A percentile compares a stretch with the other conserved stretches of the same genome.
These are phyloP conservation scores for Globisporangium splendens DNA, from an alignment of 352 stramenopile species.

Conservation along the genomic window DNA sequence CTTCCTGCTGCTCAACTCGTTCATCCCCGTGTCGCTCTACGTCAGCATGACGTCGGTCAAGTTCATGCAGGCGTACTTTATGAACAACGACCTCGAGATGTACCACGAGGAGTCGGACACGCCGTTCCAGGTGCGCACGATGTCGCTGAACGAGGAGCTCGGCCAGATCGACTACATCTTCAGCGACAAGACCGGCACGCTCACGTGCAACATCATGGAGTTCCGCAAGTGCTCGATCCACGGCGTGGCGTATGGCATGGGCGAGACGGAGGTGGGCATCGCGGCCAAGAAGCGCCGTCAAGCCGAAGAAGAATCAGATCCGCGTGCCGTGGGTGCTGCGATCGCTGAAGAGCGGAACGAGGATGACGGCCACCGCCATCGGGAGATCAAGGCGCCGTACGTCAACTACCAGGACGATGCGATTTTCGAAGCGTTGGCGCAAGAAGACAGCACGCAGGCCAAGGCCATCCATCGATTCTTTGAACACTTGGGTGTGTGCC, in stretches of 20 bases:
- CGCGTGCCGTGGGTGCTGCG: conserved; percentile 13
- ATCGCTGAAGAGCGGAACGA: conserved; percentile 23
- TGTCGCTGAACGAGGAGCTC: conserved; percentile 92
- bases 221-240: conserved; percentile 94
- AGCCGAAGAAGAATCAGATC: conserved; percentile 26
- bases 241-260: conserved; percentile 89
- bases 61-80: conserved; percentile 90
- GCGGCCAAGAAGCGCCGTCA: conserved; percentile 60
- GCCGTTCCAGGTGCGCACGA: conserved; percentile 88
- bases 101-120: conserved; percentile 94
- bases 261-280: conserved; percentile 83
- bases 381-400: conserved; percentile 67
- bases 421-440: conserved; percentile 55
- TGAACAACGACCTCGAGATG: conserved; percentile 92
- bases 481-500: conserved; percentile 87
- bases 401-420: conserved; percentile 87
- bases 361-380: conserved; percentile 29
- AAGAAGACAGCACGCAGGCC: conserved; percentile 40
- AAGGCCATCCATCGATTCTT: conserved; percentile 72
- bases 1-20: conserved; percentile 91
- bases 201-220: conserved; percentile 93
- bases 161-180: conserved; percentile 93
- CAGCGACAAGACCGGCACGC: conserved; percentile 90
- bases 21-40: conserved; percentile 95
- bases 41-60: conserved; percentile 93